A percentile compares a stretch with the other conserved stretches of the same genome.
These are phyloP conservation scores for Salix koriyanagi DNA, from an alignment of 345 rosid genomes.

Conservation along the genomic window DNA sequence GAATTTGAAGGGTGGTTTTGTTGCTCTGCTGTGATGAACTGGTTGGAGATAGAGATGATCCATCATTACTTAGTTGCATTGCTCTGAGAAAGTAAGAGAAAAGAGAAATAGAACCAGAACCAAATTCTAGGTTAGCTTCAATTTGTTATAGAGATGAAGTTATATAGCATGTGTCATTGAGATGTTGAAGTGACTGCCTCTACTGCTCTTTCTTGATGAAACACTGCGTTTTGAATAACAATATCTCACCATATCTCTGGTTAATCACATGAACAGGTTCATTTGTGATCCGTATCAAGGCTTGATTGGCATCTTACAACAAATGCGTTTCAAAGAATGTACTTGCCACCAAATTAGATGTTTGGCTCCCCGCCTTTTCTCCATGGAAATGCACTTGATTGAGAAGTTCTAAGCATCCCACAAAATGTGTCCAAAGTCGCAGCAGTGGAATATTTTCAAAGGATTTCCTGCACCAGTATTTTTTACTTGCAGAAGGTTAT, in stretches of 20 bases:
- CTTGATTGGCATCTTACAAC: conserved; percentile 31
- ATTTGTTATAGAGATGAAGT: background rate
- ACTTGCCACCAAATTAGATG: background rate
- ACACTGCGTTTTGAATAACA: background rate
- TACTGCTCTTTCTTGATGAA: background rate
- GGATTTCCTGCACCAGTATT: background rate
- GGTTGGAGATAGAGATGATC: too few relatives aligned
- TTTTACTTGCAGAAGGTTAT: background rate
- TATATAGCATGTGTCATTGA: background rate
- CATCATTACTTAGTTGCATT: too few relatives aligned
- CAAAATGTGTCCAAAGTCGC: background rate
- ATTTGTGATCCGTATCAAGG: conserved; percentile 80
- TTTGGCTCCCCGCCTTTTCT: background rate
- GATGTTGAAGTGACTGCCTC: background rate
- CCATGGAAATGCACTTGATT: background rate
- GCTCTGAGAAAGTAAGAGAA: too few relatives aligned
- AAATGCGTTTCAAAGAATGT: background rate
- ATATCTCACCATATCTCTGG: background rate
- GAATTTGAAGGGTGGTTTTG: too few relatives aligned
- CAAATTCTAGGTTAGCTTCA: background rate
- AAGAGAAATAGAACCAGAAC: background rate
- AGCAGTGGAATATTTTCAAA: background rate
- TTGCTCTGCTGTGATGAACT: too few relatives aligned
- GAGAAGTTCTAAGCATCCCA: background rate
- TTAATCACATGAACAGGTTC: conserved; percentile 48